Evolutionary conservation across 352 stramenopile genomes (phyloP).

Genomic region (Aphanomyces astaci): DNA sequence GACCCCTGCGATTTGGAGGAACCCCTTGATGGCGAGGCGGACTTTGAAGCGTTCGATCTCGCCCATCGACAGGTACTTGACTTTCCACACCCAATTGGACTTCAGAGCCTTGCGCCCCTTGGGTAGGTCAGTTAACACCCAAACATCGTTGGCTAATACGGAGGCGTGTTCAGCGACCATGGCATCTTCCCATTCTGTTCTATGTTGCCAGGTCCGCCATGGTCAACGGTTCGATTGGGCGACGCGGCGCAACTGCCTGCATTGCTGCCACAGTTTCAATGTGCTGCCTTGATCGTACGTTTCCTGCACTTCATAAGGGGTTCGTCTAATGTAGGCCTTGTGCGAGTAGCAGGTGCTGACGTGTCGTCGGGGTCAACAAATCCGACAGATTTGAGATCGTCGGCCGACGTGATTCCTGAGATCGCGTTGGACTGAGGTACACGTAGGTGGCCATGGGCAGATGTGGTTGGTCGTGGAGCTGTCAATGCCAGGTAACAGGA

Average conservation of each 20-base stretch:
- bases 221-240: background rate
- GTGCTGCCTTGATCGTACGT: background rate
- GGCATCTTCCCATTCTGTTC: slow-evolving; percentile 19
- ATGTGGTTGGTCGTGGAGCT: background rate
- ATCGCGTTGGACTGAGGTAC: background rate
- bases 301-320: background rate
- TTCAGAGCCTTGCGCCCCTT: slow-evolving; percentile 23
- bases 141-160: slow-evolving; percentile 23
- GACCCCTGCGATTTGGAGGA: slow-evolving; percentile 24
- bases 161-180: slow-evolving; percentile 10
- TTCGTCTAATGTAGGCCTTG: background rate
- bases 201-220: background rate
- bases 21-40: slow-evolving; percentile 27
- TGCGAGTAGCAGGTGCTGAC: background rate
- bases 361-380: background rate
- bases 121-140: slow-evolving; percentile 7
- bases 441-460: slow-evolving; percentile 6
- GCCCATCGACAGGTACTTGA: slow-evolving; percentile 22
- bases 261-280: background rate
- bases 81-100: slow-evolving; percentile 26
- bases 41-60: slow-evolving; percentile 27
- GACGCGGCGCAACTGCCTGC: background rate
- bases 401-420: background rate
- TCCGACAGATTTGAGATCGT: slow-evolving; percentile 6
- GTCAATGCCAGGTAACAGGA: background rate